Base-by-base conservation (phyloP, 192 early-diverging fungal genomes). In the Coemansia sp. region DNA sequence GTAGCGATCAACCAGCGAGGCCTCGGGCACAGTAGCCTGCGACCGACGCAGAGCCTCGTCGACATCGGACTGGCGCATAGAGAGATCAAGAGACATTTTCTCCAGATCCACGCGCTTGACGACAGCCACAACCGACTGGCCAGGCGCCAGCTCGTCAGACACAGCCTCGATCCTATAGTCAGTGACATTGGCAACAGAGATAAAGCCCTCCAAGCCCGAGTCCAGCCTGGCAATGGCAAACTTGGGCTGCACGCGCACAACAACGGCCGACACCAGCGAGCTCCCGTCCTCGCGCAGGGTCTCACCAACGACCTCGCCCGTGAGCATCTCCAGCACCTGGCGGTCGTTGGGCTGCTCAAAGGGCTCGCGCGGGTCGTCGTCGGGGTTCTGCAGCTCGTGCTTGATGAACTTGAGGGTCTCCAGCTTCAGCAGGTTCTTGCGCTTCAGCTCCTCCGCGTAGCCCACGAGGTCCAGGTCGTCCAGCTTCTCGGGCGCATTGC, bases 401-500 rank as follows among this genome's bases (percentile, higher is more conserved):
- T 93, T 93, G 79, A 96, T 96, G 37, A 89, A 90, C 65, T 90
- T 83, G 3, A 98, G 85, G 9, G 88, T 90, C 69, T 90, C 86
- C 25, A 88, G 82, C 82, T 96, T 97, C 48, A 89, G 89, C 61
- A 90, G 87, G 61, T 91, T 76, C 36, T 89, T 84, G 11, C 87
- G 70, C 65, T 90, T 86, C 14, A 99, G 86, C 69, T 93, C 91
- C 36, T 86, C 86, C 2, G 94, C 95, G 75, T 95, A 99, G 57
- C 94, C 94, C 20, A 92, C 94, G 62, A 99, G 72, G 48, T 92
- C 84, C 25, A 99, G 85, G 55, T 93, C 90, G 41, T 95, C 90
- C 20, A 99, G 85, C 64, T 89, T 86, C 23, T 92, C 89, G 7
- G 87, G 87, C 42, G 91, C 88, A 21, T 79, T 75, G 57, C 86